These are phyloP conservation scores for Miscanthus lutarioriparius DNA, from an alignment of 176 grass and related monocot genomes.

Conservation along the genomic window DNA sequence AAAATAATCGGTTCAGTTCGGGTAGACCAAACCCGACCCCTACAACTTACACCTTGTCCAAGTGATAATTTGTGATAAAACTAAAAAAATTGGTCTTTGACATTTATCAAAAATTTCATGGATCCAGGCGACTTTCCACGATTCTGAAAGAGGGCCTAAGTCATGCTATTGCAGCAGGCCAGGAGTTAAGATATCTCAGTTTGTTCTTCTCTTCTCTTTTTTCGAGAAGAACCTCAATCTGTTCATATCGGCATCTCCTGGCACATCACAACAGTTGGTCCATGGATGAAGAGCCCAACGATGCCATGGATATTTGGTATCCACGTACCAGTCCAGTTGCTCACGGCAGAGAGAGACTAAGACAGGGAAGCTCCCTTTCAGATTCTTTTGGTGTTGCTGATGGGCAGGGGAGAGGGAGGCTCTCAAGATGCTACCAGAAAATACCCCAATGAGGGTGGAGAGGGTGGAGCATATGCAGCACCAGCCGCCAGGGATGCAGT, in stretches of 20 bases:
- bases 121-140: background rate
- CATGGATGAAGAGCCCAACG: background rate
- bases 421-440: constrained; percentile 29
- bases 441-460: background rate
- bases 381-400: constrained; percentile 30
- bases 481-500: background rate
- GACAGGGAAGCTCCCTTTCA: constrained; percentile 2
- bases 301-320: constrained; percentile 48
- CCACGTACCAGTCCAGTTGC: constrained; percentile 33
- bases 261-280: background rate
- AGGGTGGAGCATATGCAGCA: constrained; percentile 7
- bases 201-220: background rate
- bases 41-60: background rate
- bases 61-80: background rate
- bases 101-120: background rate
- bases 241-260: background rate
- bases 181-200: background rate
- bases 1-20: too few relatives aligned
- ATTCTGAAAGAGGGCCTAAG: background rate
- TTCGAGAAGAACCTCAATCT: background rate
- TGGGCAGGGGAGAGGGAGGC: background rate
- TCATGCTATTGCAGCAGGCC: background rate
- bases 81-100: background rate
- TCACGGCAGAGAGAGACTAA: background rate
- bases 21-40: too few relatives aligned